Base-by-base conservation (phyloP, 2,329 filamentous ascomycete genomes). In the Tolypocladium amazonense region DNA sequence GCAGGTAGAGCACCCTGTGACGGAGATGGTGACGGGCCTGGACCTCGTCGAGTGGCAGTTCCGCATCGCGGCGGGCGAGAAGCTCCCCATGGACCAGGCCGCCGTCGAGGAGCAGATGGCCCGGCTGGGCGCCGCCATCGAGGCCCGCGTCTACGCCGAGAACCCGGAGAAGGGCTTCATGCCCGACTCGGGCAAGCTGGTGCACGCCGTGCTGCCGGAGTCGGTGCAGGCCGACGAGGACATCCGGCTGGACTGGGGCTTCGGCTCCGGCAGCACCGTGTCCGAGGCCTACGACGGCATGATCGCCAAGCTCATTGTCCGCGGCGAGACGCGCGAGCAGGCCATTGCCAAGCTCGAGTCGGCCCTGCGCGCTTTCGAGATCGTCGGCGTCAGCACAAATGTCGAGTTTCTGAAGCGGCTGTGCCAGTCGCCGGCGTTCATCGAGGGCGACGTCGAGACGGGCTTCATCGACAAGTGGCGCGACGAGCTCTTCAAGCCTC, bases 281-380 rank as follows among this genome's bases (percentile, higher is more conserved):
- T 95, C 92, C 0, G 90, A 93, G 61, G 90, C 94, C 59, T 99
- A 99, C 73, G 94, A 99, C 67, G 94, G 94, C 35, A 99, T 99
- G 94, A 96, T 99, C 65, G 90, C 94, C 53, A 99, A 99, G 76
- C 83, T 99, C 58, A 99, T 99, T 66, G 91, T 97, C 7, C 85
- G 90, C 60, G 94, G 90, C 0, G 82, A 85, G 20, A 88, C 88
- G 60, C 83, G 94, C 61, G 83, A 88, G 70, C 88, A 89, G 33
- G 90, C 92, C 4, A 88, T 99, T 56, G 86, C 89, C 61, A 95
- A 90, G 72, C 80, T 99, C 61, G 85, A 86, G 43, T 79, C 87
- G 4, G 92, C 94, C 0, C 78, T 99, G 14, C 88, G 90, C 64
- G 83, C 90, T 56, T 99, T 97, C 70, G 91, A 99, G 74, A 87